These are phyloP conservation scores for Calocera cornea DNA, from an alignment of 768 basidiomycete species.

Conservation along the genomic window DNA sequence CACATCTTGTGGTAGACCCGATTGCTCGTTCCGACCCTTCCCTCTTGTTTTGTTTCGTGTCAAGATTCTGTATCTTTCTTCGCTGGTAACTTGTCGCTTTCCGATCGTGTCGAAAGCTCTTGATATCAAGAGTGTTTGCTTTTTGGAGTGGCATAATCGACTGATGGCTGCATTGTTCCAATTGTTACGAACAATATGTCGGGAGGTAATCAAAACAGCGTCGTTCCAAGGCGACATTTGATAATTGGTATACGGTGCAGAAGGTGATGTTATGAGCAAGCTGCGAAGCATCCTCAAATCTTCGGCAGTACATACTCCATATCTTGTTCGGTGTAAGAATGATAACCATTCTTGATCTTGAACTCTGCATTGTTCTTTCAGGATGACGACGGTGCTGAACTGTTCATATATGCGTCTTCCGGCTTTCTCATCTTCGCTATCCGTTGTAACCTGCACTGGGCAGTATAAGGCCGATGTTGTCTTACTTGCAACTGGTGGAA, in stretches of 20 bases:
- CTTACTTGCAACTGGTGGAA: conserved; percentile 28
- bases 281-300: conserved; percentile 18
- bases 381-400: conserved; percentile 27
- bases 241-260: no score
- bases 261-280: no score
- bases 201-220: conserved; percentile 27
- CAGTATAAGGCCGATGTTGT: neutral
- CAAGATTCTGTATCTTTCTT: conserved; percentile 6
- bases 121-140: conserved; percentile 20
- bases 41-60: neutral
- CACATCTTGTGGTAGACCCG: conserved; percentile 15
- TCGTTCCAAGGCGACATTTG: conserved; percentile 22
- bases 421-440: conserved; percentile 8
- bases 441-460: neutral
- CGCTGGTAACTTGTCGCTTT: conserved; percentile 5
- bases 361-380: conserved; percentile 28
- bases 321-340: conserved; percentile 22
- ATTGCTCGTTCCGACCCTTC: conserved; percentile 7
- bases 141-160: conserved; percentile 18
- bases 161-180: conserved; percentile 28
- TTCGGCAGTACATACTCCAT: conserved; percentile 22
- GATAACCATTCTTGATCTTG: conserved; percentile 23
- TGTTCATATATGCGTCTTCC: conserved; percentile 21
- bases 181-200: conserved; percentile 23
- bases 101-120: conserved; percentile 23